Evolutionary conservation across 768 basidiomycete species (phyloP).

Genomic region (Auriculariales sp.): DNA sequence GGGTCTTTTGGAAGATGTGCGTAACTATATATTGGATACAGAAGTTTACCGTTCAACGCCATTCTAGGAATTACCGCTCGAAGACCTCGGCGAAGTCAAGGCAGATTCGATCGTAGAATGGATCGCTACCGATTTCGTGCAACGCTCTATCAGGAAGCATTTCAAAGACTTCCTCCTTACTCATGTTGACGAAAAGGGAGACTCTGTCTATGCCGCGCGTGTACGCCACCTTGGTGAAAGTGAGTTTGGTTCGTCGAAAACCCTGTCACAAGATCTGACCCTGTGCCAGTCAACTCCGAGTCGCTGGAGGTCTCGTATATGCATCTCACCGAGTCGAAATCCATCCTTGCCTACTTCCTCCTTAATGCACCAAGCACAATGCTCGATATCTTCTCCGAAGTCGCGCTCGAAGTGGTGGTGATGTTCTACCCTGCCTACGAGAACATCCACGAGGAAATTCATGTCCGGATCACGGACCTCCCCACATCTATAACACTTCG

Average conservation of each 20-base stretch:
- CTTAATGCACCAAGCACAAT: constrained; percentile 89
- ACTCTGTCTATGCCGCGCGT: constrained; percentile 87
- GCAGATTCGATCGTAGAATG: constrained; percentile 95
- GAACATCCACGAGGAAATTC: constrained; percentile 94
- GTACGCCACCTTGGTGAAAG: constrained; percentile 93
- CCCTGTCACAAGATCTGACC: background rate
- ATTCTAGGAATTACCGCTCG: constrained; percentile 79
- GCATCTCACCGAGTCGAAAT: constrained; percentile 84
- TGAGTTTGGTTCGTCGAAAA: constrained; percentile 22
- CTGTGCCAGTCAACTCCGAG: constrained; percentile 73
- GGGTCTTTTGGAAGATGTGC: constrained; percentile 61
- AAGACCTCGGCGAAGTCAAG: constrained; percentile 95
- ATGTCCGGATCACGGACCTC: constrained; percentile 90
- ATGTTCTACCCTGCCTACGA: constrained; percentile 94
- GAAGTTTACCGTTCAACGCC: constrained; percentile 5
- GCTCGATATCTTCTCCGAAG: constrained; percentile 89
- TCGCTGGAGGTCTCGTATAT: constrained; percentile 94
- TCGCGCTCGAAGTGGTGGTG: constrained; percentile 85
- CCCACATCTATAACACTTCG: constrained; percentile 83
- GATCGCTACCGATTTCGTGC: constrained; percentile 87
- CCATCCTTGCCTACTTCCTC: constrained; percentile 93
- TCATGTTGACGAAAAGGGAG: constrained; percentile 81
- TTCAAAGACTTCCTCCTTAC: constrained; percentile 94
- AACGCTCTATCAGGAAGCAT: constrained; percentile 78
- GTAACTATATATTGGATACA: background rate